Evolutionary conservation across 2,329 filamentous ascomycete genomes (phyloP), one percentile per base, ranked within the genome.

Genomic region (Pseudonectria buxi): DNA sequence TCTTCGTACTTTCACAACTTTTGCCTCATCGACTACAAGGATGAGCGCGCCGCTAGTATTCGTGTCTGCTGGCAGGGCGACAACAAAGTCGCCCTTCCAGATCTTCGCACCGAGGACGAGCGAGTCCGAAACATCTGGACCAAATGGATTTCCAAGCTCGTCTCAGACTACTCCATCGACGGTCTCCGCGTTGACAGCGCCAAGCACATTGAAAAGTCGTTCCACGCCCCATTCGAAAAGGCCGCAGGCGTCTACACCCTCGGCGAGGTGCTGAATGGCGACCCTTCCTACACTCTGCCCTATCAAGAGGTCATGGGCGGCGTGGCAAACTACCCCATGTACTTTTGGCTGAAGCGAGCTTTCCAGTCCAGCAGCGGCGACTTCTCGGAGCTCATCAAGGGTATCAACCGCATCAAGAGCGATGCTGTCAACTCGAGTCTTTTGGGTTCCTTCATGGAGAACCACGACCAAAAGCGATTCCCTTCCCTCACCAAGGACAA

Each of bases 151-250:
- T 55, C 53, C 13, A 61, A 62, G 28, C 61, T 83, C 1, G 71
- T 83, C 2, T 53, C 64, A 3, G 73, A 77, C 43, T 84, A 81
- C 50, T 65, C 63, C 13, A 77, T 82, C 62, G 76, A 78, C 50
- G 74, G 76, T 3, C 60, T 78, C 10, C 72, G 76, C 24, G 71
- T 80, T 45, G 76, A 81, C 43, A 78, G 73, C 0, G 74, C 74
- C 42, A 78, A 76, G 56, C 74, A 81, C 52, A 73, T 80, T 11
- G 67, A 77, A 42, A 69, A 70, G 41, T 64, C 63, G 10, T 83
- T 79, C 55, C 78, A 76, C 63, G 59, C 72, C 0, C 56, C 50
- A 0, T 82, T 81, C 45, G 59, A 67, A 14, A 47, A 62, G 6
- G 70, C 68, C 3, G 66, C 74, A 1, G 76, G 74, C 4, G 71